Conservation (phyloP, 371 early-diverging fungal genomes). For the Quaeritorhiza haematococci region DNA sequence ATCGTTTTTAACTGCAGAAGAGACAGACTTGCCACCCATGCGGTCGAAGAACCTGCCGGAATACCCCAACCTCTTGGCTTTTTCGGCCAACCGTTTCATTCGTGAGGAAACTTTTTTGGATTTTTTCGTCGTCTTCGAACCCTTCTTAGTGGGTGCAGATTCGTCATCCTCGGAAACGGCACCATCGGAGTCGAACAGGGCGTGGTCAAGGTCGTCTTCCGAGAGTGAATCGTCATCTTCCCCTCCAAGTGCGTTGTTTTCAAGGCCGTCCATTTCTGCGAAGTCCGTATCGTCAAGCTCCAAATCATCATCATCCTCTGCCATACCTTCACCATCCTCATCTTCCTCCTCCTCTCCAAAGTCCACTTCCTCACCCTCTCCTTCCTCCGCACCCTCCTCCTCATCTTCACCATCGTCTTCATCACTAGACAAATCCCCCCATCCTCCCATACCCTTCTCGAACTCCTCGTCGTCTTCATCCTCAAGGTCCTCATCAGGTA, state of each 20-base stretch:
- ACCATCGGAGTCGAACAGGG: not conserved
- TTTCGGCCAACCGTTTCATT: slow-evolving; percentile 12
- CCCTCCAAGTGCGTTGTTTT: slow-evolving; percentile 13
- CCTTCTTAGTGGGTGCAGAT: slow-evolving; percentile 5
- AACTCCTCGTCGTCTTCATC: slow-evolving; percentile 51
- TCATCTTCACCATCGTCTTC: slow-evolving; percentile 7
- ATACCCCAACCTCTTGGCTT: slow-evolving; percentile 37
- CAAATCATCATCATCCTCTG: slow-evolving; percentile 34
- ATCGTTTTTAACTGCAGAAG: not conserved
- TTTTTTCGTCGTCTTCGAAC: slow-evolving; percentile 12
- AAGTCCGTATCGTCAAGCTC: slow-evolving; percentile 6
- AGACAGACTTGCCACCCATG: not conserved
- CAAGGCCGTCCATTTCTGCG: slow-evolving; percentile 1
- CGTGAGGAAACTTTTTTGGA: slow-evolving; percentile 3
- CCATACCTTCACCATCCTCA: slow-evolving; percentile 24
- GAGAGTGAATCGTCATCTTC: not conserved
- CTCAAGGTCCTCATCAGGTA: slow-evolving; percentile 60
- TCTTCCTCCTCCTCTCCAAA: slow-evolving; percentile 44
- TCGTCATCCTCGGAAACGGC: slow-evolving; percentile 14
- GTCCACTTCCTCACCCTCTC: slow-evolving; percentile 26
- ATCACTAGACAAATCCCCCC: slow-evolving; percentile 21
- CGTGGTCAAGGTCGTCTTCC: slow-evolving; percentile 28
- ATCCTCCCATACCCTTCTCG: slow-evolving; percentile 32
- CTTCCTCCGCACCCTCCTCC: slow-evolving; percentile 29
- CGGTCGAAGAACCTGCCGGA: slow-evolving; percentile 29